These are phyloP conservation scores for Lactarius vividus DNA, from an alignment of 768 basidiomycete species.

Conservation along the genomic window DNA sequence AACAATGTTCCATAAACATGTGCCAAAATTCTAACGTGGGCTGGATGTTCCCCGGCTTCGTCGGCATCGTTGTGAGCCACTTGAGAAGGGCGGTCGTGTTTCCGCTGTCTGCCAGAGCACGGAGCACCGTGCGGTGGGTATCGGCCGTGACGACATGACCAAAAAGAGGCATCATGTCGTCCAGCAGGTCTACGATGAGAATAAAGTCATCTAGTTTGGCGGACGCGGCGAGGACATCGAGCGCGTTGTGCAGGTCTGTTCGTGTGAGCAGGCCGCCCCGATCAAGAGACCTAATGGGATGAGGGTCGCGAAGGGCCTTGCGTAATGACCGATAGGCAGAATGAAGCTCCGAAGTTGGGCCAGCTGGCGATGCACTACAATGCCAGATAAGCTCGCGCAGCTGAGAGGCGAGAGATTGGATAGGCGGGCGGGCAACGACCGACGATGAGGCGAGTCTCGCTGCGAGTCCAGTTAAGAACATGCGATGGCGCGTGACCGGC, in stretches of 20 bases:
- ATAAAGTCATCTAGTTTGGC: conserved; percentile 52
- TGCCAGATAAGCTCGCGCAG: conserved; percentile 23
- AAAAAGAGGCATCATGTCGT: conserved; percentile 48
- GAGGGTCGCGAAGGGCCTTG: conserved; percentile 17
- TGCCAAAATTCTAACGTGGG: conserved; percentile 58
- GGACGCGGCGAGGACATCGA: conserved; percentile 50
- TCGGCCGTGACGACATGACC: conserved; percentile 45
- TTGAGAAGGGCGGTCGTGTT: conserved; percentile 43
- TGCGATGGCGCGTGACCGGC: neutral
- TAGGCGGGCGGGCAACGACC: conserved; percentile 50
- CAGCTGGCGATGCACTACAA: conserved; percentile 5
- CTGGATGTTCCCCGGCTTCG: conserved; percentile 43
- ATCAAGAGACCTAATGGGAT: neutral
- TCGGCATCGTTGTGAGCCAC: conserved; percentile 56
- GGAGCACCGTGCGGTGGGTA: conserved; percentile 49
- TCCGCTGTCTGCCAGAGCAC: conserved; percentile 45
- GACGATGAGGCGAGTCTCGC: neutral
- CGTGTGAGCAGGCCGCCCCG: conserved; percentile 28
- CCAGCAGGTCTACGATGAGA: conserved; percentile 52
- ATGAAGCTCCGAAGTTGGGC: conserved; percentile 13
- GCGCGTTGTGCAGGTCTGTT: conserved; percentile 39
- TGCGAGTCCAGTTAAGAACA: neutral
- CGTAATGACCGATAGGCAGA: conserved; percentile 20
- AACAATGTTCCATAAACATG: conserved; percentile 45
- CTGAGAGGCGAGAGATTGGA: conserved; percentile 26